A percentile compares a stretch with the other conserved stretches of the same genome.
Conservation (phyloP, 768 basidiomycete species). For the Termitomyces sp. region DNA sequence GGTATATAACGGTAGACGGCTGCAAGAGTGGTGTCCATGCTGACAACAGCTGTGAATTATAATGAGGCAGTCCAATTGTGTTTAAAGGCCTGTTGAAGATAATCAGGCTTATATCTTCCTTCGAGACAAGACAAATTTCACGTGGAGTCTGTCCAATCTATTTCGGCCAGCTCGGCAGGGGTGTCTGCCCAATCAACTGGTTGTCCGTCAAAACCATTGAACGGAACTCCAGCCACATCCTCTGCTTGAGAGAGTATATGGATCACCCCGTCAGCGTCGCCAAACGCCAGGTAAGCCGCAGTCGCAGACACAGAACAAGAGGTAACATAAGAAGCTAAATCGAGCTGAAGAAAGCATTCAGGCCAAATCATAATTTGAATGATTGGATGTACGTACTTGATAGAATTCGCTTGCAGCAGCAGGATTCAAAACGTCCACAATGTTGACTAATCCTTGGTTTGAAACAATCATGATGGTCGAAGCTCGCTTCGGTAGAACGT, state of each 20-base stretch:
- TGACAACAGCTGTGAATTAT: slow-evolving; percentile 71
- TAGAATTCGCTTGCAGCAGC: slow-evolving; percentile 69
- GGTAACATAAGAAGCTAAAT: slow-evolving; percentile 70
- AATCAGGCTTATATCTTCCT: neutral
- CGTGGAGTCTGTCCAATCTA: slow-evolving; percentile 84
- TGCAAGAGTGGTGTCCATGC: slow-evolving; percentile 48
- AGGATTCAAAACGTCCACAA: slow-evolving; percentile 75
- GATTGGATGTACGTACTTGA: slow-evolving; percentile 52
- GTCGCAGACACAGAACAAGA: slow-evolving; percentile 80
- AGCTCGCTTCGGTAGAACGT: slow-evolving; percentile 69
- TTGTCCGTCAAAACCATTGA: slow-evolving; percentile 89
- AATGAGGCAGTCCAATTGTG: slow-evolving; percentile 83
- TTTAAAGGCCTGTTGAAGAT: slow-evolving; percentile 67
- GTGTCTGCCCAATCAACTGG: slow-evolving; percentile 82
- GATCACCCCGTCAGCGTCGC: slow-evolving; percentile 79
- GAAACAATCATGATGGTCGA: slow-evolving; percentile 75
- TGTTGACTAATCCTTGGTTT: slow-evolving; percentile 76
- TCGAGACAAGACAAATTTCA: slow-evolving; percentile 29
- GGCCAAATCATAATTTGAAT: neutral
- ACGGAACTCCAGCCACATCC: slow-evolving; percentile 56
- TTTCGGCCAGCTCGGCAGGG: slow-evolving; percentile 59
- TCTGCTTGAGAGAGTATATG: slow-evolving; percentile 77
- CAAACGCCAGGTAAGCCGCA: slow-evolving; percentile 90
- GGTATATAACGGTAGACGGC: slow-evolving; percentile 41
- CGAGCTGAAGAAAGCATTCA: slow-evolving; percentile 41